Evolutionary conservation across 2,329 filamentous ascomycete genomes (phyloP), one percentile per base, ranked within the genome.

Genomic region (Colletotrichum spaethianum): DNA sequence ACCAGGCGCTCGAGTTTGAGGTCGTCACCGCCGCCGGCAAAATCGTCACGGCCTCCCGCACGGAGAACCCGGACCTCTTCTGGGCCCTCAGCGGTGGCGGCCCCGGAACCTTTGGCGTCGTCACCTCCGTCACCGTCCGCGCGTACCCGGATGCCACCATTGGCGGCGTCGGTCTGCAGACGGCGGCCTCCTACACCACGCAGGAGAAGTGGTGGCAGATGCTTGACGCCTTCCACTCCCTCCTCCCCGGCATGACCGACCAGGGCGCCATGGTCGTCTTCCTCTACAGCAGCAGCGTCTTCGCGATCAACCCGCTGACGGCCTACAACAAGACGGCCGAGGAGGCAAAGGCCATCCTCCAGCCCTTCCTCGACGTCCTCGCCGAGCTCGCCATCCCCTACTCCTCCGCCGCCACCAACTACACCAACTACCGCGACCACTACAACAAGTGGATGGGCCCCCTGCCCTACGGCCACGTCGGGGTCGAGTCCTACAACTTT

Each of bases 71-170:
- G 0, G 90, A 92, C 63, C 81, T 93, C 1, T 92, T 89, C 81
- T 93, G 90, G 90, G 91, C 90, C 1, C 79, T 92, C 1, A 83
- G 83, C 52, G 90, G 90, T 4, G 89, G 90, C 0, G 90, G 91
- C 2, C 87, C 85, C 12, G 88, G 89, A 20, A 91, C 85, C 38
- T 92, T 87, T 74, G 90, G 83, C 2, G 82, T 91, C 2, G 88
- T 92, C 1, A 78, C 85, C 20, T 88, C 86, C 2, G 82, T 91
- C 78, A 91, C 87, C 0, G 81, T 86, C 50, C 87, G 86, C 72
- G 83, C 86, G 1, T 83, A 90, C 76, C 79, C 82, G 0, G 84
- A 86, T 67, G 78, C 77, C 8, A 78, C 79, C 0, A 81, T 86
- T 4, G 81, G 83, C 1, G 87, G 84, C 2, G 82, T 85, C 1